Evolutionary conservation across 495 filamentous ascomycete species (phyloP).

Genomic region (Trichoderma virens): DNA sequence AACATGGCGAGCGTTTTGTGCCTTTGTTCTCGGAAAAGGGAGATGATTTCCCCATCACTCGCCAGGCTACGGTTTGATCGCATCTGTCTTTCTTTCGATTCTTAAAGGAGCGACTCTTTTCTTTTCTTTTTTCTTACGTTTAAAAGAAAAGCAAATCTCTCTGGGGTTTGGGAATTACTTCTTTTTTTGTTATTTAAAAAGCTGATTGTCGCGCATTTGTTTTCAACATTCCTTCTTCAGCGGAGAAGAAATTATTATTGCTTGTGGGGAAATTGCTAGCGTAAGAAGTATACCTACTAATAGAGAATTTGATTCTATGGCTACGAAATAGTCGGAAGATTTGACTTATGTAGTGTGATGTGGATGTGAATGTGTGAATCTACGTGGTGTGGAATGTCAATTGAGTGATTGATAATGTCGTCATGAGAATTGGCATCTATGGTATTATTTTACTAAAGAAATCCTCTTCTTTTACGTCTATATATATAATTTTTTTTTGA

Average conservation of each 20-base stretch:
- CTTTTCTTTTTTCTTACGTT: neutral
- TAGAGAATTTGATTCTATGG: neutral
- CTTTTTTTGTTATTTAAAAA: neutral
- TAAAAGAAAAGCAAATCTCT: neutral
- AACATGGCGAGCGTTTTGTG: neutral
- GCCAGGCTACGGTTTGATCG: neutral
- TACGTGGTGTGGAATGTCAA: neutral
- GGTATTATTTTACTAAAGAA: neutral
- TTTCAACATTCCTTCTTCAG: neutral
- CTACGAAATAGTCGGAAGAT: neutral
- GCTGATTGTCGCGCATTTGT: no score
- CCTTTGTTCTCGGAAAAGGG: neutral
- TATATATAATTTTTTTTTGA: neutral
- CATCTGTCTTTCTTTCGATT: neutral
- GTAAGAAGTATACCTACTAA: neutral
- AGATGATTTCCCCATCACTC: neutral
- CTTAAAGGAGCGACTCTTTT: conserved; percentile 1
- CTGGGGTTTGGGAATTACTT: neutral
- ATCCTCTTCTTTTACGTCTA: neutral
- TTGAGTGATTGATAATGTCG: neutral
- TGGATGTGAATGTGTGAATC: neutral
- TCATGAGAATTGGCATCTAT: neutral
- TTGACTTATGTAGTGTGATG: neutral
- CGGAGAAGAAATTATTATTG: neutral
- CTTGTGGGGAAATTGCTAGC: neutral